These are phyloP conservation scores for Lactifluus hygrophoroides DNA, from an alignment of 768 basidiomycete genomes.

Conservation along the genomic window DNA sequence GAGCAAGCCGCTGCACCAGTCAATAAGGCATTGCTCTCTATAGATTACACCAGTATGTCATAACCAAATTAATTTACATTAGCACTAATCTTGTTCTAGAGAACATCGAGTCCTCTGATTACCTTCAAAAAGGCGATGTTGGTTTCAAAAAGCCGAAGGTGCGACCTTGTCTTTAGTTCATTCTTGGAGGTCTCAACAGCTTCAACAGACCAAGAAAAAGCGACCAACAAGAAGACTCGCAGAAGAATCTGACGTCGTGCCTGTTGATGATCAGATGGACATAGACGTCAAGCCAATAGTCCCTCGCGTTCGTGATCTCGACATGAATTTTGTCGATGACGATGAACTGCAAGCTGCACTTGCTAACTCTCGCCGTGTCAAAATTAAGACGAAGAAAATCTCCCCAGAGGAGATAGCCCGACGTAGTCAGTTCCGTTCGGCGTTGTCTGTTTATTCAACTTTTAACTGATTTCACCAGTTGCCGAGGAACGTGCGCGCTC, in stretches of 20 bases:
- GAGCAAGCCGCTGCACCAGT: slow-evolving; percentile 50
- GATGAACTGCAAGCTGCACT: slow-evolving; percentile 95
- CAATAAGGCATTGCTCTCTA: slow-evolving; percentile 72
- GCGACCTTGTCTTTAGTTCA: slow-evolving; percentile 12
- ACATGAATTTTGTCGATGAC: slow-evolving; percentile 92
- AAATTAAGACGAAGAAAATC: slow-evolving; percentile 66
- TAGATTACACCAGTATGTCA: slow-evolving; percentile 83
- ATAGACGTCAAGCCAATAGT: slow-evolving; percentile 68
- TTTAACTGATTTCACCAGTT: slow-evolving; percentile 36
- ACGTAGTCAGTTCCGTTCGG: slow-evolving; percentile 45
- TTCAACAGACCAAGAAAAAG: slow-evolving; percentile 83
- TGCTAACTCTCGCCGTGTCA: slow-evolving; percentile 76
- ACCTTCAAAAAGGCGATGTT: slow-evolving; percentile 81
- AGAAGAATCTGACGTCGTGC: slow-evolving; percentile 41
- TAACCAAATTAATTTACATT: neutral
- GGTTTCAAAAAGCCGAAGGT: slow-evolving; percentile 96
- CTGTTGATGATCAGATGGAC: slow-evolving; percentile 57
- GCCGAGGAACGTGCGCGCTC: slow-evolving; percentile 51
- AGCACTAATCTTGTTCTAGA: slow-evolving; percentile 38
- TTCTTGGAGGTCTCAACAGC: neutral
- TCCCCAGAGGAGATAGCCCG: slow-evolving; percentile 77
- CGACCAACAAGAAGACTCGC: slow-evolving; percentile 60
- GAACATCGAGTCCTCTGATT: slow-evolving; percentile 80
- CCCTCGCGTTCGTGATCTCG: slow-evolving; percentile 61
- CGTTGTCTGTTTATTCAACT: neutral